Evolutionary conservation across 108 stramenopile species (phyloP), one percentile per base, ranked within the genome.

Genomic region (Nitzschia inconspicua): DNA sequence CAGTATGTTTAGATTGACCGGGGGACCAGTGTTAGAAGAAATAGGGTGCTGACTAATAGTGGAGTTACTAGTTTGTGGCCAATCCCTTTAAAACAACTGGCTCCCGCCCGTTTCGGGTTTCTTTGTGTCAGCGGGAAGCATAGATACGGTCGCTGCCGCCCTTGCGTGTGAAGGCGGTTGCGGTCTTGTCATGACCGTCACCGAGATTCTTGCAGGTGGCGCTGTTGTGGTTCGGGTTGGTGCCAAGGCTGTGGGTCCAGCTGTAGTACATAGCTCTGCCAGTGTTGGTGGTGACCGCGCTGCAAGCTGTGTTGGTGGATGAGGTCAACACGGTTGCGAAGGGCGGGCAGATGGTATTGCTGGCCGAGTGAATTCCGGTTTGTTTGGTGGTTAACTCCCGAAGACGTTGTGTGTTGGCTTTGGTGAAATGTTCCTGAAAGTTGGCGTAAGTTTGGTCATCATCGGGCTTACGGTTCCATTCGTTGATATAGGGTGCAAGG

Each of bases 341-440:
- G 13, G 37, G n/a, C n/a, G n/a, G n/a, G n/a, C n/a, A n/a, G n/a
- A n/a, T 4, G 3, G 18, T 16, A 3, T 24, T 3, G 28, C 30
- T 59, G 46, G 60, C 47, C 8, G 14, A 11, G 35, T 47, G 47
- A 6, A 24, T 49, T 6, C 60, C 60, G 7, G 27, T 43, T 22
- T 47, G 16, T n/a, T 4, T 25, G 2, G 43, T 55, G 9, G 49
- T 63, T 39, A 29, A 16, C 11, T 28, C 18, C 6, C 7, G 23
- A 7, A 46, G 26, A 18, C 63, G 50, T 9, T 22, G 16, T 29
- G 52, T 42, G 24, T 64, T 25, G 4, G 50, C 37, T 10, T 41
- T 8, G 43, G 8, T 44, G 53, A 66, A 66, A 26, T 57, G 56
- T 3, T 5, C 8, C 22, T 44, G 8, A 20, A 66, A 47, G 41